Evolutionary conservation across 768 basidiomycete species (phyloP).

Genomic region (Saitozyma sp.): DNA sequence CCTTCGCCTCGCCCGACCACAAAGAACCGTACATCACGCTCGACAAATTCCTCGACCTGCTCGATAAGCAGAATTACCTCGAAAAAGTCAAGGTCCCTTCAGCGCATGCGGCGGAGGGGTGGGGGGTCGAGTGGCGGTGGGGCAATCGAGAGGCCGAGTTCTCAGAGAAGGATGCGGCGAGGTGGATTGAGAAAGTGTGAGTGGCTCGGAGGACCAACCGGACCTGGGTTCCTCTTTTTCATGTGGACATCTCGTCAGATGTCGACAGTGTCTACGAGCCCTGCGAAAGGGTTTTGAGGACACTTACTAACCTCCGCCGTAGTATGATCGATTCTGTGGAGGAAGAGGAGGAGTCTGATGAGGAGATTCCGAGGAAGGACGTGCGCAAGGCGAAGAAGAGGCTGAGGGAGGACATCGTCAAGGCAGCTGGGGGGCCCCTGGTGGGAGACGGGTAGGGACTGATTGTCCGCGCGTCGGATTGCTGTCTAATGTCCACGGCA

Average conservation of each 20-base stretch:
- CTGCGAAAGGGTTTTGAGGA: too few relatives aligned
- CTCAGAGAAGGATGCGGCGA: constrained; percentile 71
- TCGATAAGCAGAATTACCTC: constrained; percentile 74
- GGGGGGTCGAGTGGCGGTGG: constrained; percentile 78
- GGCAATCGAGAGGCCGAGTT: constrained; percentile 81
- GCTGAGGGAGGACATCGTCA: constrained; percentile 30
- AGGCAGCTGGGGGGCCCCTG: constrained; percentile 36
- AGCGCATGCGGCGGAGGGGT: constrained; percentile 52
- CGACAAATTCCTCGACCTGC: constrained; percentile 65
- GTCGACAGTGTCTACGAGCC: too few relatives aligned
- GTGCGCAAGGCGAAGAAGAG: constrained; percentile 20
- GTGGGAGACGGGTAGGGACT: constrained; percentile 8
- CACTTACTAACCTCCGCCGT: background rate
- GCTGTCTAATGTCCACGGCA: too few relatives aligned
- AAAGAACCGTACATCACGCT: constrained; percentile 59
- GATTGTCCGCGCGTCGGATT: too few relatives aligned
- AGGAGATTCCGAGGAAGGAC: constrained; percentile 6
- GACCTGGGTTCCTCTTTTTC: too few relatives aligned
- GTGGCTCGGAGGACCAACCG: constrained; percentile 3
- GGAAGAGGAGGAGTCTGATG: constrained; percentile 19
- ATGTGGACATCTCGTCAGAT: too few relatives aligned
- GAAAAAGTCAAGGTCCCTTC: constrained; percentile 58
- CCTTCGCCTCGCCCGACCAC: constrained; percentile 60
- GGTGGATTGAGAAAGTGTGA: constrained; percentile 67
- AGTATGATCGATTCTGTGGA: constrained; percentile 17